Evolutionary conservation across 495 filamentous ascomycete genomes (phyloP).

Genomic region (Penicillium canariense): DNA sequence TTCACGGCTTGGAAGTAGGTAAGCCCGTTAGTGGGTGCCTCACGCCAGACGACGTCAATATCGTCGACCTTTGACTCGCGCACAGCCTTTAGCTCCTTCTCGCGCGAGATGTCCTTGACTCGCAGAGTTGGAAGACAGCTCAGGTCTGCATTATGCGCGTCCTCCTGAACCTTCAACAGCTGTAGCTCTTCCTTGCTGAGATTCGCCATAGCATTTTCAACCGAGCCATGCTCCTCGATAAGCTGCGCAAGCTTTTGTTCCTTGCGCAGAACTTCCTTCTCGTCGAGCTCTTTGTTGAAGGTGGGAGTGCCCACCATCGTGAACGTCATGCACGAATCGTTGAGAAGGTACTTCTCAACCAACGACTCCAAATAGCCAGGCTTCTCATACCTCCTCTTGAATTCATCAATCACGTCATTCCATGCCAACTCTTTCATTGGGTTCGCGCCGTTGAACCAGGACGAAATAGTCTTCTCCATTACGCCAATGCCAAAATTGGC

Average conservation of each 20-base stretch:
- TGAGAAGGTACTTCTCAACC: slow-evolving; percentile 85
- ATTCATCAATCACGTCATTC: slow-evolving; percentile 80
- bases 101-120: slow-evolving; percentile 80
- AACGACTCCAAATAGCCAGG: slow-evolving; percentile 79
- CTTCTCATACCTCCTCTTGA: slow-evolving; percentile 68
- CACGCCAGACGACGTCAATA: slow-evolving; percentile 81
- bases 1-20: slow-evolving; percentile 95
- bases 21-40: slow-evolving; percentile 89
- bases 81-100: slow-evolving; percentile 67
- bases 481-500: slow-evolving; percentile 90
- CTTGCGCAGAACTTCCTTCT: slow-evolving; percentile 74
- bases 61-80: slow-evolving; percentile 64
- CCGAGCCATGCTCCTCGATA: slow-evolving; percentile 63
- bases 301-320: slow-evolving; percentile 84
- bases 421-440: slow-evolving; percentile 87
- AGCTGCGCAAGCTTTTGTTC: slow-evolving; percentile 66
- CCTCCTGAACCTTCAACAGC: slow-evolving; percentile 76
- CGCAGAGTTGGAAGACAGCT: slow-evolving; percentile 84
- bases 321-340: slow-evolving; percentile 82
- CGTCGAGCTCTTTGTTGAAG: slow-evolving; percentile 68
- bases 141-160: slow-evolving; percentile 76
- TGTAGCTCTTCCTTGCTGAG: slow-evolving; percentile 76
- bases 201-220: slow-evolving; percentile 63
- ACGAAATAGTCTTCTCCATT: slow-evolving; percentile 80
- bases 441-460: slow-evolving; percentile 93